Conservation (phyloP, 73 alveolate genomes). For the Uronychia setigera region DNA sequence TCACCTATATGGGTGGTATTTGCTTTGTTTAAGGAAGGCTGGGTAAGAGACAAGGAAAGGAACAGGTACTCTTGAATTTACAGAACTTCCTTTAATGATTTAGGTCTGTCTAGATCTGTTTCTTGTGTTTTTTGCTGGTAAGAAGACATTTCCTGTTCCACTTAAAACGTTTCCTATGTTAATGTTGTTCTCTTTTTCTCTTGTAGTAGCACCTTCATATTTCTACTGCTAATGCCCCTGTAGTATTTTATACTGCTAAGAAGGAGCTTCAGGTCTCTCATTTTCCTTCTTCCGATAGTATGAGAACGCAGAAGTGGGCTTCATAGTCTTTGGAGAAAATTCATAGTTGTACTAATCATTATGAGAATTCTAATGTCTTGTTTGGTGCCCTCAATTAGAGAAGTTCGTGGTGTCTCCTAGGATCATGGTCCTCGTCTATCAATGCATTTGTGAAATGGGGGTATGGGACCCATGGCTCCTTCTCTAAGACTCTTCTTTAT, state of each 20-base stretch:
- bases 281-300: too few species aligned
- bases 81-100: neutral
- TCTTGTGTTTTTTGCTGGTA: neutral
- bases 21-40: neutral
- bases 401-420: too few species aligned
- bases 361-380: too few species aligned
- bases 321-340: too few species aligned
- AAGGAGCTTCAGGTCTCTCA: neutral
- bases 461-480: neutral
- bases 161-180: neutral
- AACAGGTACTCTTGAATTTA: neutral
- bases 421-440: too few species aligned
- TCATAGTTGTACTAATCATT: too few species aligned
- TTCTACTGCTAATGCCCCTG: neutral
- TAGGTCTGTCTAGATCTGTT: neutral
- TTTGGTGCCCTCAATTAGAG: too few species aligned
- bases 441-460: neutral
- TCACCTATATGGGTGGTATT: neutral
- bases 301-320: too few species aligned
- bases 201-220: neutral
- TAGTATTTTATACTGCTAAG: neutral
- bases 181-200: neutral
- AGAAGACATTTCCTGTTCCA: neutral
- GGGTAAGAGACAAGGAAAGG: neutral
- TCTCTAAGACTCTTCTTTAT: neutral